These are phyloP conservation scores for Rhodotorula babjevae DNA, from an alignment of 768 basidiomycete genomes.

Conservation along the genomic window DNA sequence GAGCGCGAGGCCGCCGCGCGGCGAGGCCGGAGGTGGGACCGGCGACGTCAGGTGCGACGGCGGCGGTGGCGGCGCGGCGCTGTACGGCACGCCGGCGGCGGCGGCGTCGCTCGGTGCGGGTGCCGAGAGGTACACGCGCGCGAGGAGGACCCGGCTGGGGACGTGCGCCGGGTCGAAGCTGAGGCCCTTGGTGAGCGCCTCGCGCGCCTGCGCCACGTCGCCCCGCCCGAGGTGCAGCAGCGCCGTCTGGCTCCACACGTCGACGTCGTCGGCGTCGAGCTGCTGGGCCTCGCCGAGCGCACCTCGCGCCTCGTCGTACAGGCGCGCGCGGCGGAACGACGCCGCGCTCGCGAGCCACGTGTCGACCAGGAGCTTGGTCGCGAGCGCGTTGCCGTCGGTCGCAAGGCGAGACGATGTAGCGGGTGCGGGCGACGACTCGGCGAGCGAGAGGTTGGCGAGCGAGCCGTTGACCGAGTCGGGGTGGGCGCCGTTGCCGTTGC, in stretches of 20 bases:
- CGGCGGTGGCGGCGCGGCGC: neutral
- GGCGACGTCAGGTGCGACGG: neutral
- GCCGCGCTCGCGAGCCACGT: constrained; percentile 93
- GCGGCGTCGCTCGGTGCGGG: neutral
- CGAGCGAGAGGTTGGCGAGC: neutral
- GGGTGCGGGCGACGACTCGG: constrained; percentile 14
- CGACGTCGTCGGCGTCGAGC: neutral
- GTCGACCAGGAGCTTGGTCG: constrained; percentile 68
- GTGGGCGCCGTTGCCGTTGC: constrained; percentile 31
- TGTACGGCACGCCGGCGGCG: no score
- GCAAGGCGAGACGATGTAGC: neutral
- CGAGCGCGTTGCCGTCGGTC: constrained; percentile 46
- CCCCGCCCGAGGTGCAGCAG: constrained; percentile 64
- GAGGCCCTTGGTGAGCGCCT: constrained; percentile 81
- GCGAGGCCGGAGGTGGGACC: constrained; percentile 27
- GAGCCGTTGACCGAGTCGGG: constrained; percentile 33
- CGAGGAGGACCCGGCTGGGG: constrained; percentile 70
- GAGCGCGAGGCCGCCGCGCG: neutral
- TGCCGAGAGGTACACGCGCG: constrained; percentile 62
- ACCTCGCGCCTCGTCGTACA: constrained; percentile 80
- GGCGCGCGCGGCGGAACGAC: constrained; percentile 81
- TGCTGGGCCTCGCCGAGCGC: constrained; percentile 94
- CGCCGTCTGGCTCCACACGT: constrained; percentile 57
- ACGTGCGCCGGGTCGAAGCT: constrained; percentile 76
- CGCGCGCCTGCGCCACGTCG: constrained; percentile 58